Conservation (phyloP, 1,139 yeast genomes). For the Yamadazyma aaseri region DNA sequence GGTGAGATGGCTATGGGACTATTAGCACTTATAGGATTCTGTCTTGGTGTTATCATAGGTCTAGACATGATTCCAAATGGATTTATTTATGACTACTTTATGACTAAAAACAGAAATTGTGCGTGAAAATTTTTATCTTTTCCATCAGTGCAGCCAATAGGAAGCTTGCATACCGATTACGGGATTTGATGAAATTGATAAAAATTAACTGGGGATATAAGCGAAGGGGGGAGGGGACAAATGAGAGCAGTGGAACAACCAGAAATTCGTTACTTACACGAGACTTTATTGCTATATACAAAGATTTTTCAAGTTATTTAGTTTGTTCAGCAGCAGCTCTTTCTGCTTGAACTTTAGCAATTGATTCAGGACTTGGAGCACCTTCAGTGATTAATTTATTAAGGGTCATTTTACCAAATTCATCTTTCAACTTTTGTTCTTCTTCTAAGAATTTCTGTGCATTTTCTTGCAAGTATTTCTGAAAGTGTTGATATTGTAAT, state of each 20-base stretch:
- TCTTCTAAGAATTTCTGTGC: conserved; percentile 84
- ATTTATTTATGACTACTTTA: neutral
- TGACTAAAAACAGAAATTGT: conserved; percentile 2
- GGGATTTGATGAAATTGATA: conserved; percentile 5
- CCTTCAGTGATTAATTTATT: conserved; percentile 85
- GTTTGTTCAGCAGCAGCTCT: conserved; percentile 15
- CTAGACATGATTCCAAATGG: conserved; percentile 5
- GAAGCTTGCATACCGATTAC: conserved; percentile 5
- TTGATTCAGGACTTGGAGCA: conserved; percentile 81
- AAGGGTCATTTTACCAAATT: conserved; percentile 76
- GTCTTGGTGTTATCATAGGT: conserved; percentile 38
- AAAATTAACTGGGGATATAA: neutral
- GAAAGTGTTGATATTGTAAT: conserved; percentile 81
- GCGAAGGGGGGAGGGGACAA: neutral
- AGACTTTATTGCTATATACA: conserved; percentile 2
- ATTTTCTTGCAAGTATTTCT: conserved; percentile 80
- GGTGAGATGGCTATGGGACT: conserved; percentile 17
- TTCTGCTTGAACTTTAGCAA: conserved; percentile 64
- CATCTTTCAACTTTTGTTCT: conserved; percentile 75
- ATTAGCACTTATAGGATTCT: conserved; percentile 17
- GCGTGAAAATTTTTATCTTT: conserved; percentile 15
- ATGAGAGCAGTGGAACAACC: too few relatives aligned
- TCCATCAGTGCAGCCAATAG: conserved; percentile 18
- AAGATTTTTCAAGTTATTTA: neutral
- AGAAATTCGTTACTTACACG: conserved; percentile 1